Evolutionary conservation across 2,329 filamentous ascomycete genomes (phyloP).

Genomic region (Colletotrichum lindemuthianum): DNA sequence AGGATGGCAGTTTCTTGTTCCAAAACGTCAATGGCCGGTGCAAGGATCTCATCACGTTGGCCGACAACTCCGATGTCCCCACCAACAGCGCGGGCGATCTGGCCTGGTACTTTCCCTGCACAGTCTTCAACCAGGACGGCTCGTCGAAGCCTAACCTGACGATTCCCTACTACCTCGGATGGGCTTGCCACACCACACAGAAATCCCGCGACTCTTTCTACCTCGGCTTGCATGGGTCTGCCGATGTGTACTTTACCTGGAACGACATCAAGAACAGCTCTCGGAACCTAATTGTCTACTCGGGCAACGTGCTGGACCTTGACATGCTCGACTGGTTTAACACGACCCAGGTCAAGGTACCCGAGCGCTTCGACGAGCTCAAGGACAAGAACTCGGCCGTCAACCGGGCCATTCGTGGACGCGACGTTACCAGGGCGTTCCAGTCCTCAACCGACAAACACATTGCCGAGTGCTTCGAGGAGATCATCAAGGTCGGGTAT

Average conservation of each 20-base stretch:
- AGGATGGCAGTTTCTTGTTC: slow-evolving; percentile 96
- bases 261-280: slow-evolving; percentile 89
- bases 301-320: slow-evolving; percentile 90
- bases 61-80: slow-evolving; percentile 79
- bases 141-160: slow-evolving; percentile 81
- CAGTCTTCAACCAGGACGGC: slow-evolving; percentile 91
- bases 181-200: slow-evolving; percentile 85
- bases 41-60: slow-evolving; percentile 85
- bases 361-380: slow-evolving; percentile 81
- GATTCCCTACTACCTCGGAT: slow-evolving; percentile 81
- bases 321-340: slow-evolving; percentile 93
- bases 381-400: slow-evolving; percentile 70
- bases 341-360: slow-evolving; percentile 78
- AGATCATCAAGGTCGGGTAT: slow-evolving; percentile 95
- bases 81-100: slow-evolving; percentile 77
- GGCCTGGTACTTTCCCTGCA: slow-evolving; percentile 98
- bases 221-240: slow-evolving; percentile 69
- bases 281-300: slow-evolving; percentile 93
- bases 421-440: slow-evolving; percentile 90
- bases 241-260: slow-evolving; percentile 97
- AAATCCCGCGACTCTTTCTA: slow-evolving; percentile 81
- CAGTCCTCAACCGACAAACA: slow-evolving; percentile 82
- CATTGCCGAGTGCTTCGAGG: slow-evolving; percentile 85
- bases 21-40: slow-evolving; percentile 98
- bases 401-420: slow-evolving; percentile 76